phyloP scores from a whole-genome alignment of 768 basidiomycete species.

The Leccinum disarticulatum region DNA sequence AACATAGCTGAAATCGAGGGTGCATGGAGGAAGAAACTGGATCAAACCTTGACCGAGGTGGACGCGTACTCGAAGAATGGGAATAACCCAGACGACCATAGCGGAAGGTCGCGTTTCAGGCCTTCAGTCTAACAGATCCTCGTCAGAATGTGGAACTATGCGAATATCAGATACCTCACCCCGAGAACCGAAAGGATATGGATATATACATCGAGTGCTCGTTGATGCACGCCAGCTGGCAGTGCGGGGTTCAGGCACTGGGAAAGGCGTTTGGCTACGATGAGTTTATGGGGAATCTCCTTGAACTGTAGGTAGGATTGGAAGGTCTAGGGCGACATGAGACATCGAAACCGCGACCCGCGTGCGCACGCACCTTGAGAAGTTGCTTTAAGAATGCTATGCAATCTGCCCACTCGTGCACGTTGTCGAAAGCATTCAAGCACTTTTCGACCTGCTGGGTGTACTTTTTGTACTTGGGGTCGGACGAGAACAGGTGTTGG shows the following conservation, averaged over 20 bases:
- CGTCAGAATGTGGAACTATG: constrained; percentile 8
- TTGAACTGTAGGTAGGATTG: constrained; percentile 94
- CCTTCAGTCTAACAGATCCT: constrained; percentile 68
- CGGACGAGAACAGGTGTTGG: constrained; percentile 62
- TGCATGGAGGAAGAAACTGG: constrained; percentile 4
- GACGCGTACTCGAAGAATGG: constrained; percentile 99
- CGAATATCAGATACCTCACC: constrained; percentile 45
- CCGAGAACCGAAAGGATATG: constrained; percentile 91
- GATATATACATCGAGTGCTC: constrained; percentile 91
- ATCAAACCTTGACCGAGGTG: constrained; percentile 91
- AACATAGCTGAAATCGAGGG: background rate
- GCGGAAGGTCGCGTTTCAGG: constrained; percentile 75
- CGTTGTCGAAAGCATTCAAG: constrained; percentile 89
- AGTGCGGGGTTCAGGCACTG: constrained; percentile 98
- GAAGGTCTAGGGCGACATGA: constrained; percentile 62
- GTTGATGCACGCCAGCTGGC: constrained; percentile 95
- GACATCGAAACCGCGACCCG: background rate
- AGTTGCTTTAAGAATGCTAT: constrained; percentile 95
- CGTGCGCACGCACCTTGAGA: constrained; percentile 62
- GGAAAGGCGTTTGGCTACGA: constrained; percentile 91
- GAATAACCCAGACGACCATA: constrained; percentile 96
- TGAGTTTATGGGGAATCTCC: constrained; percentile 92
- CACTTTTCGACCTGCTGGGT: constrained; percentile 89
- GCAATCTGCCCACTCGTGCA: constrained; percentile 99
- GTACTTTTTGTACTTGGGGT: constrained; percentile 96